Percentiles rank a stretch among this genome's conserved stretches.
Evolutionary conservation across 2,329 filamentous ascomycete species (phyloP).

Genomic region (Microdochium paspali): DNA sequence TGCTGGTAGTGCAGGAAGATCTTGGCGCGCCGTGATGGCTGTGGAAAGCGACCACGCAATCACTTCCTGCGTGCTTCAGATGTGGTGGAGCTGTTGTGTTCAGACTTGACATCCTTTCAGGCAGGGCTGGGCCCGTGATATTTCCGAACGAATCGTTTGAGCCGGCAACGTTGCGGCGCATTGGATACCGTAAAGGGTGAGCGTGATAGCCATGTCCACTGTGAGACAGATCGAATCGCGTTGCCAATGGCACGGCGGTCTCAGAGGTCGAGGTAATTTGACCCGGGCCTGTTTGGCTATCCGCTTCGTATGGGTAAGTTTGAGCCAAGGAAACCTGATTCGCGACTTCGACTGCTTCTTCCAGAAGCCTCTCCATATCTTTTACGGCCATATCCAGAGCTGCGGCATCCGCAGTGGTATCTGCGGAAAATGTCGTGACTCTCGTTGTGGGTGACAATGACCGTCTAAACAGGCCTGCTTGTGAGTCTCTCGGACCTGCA

Average conservation of each 20-base stretch:
- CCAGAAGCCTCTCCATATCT: conserved; percentile 35
- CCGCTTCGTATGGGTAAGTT: not conserved
- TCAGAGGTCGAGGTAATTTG: too few relatives aligned
- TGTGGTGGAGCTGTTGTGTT: conserved; percentile 3
- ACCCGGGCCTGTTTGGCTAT: too few relatives aligned
- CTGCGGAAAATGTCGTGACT: conserved; percentile 15
- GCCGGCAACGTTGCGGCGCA: conserved; percentile 3
- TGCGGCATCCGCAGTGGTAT: conserved; percentile 11
- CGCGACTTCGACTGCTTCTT: conserved; percentile 34
- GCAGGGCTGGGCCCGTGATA: conserved; percentile 5
- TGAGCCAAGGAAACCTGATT: conserved; percentile 20
- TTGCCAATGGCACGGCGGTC: too few relatives aligned
- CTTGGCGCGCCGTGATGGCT: too few relatives aligned
- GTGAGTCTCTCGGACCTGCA: not conserved
- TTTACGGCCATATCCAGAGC: conserved; percentile 14
- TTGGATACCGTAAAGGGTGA: conserved; percentile 3
- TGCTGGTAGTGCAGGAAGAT: too few relatives aligned
- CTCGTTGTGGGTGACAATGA: conserved; percentile 4
- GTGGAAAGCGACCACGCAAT: too few relatives aligned
- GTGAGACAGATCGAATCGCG: too few relatives aligned
- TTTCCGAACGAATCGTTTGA: conserved; percentile 11
- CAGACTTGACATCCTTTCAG: conserved; percentile 3
- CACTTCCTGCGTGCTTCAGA: too few relatives aligned
- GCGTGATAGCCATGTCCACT: conserved; percentile 6
- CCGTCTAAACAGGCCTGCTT: not conserved